Base-by-base conservation (phyloP, 2,329 filamentous ascomycete genomes). In the Sordariomycetes sp. region DNA sequence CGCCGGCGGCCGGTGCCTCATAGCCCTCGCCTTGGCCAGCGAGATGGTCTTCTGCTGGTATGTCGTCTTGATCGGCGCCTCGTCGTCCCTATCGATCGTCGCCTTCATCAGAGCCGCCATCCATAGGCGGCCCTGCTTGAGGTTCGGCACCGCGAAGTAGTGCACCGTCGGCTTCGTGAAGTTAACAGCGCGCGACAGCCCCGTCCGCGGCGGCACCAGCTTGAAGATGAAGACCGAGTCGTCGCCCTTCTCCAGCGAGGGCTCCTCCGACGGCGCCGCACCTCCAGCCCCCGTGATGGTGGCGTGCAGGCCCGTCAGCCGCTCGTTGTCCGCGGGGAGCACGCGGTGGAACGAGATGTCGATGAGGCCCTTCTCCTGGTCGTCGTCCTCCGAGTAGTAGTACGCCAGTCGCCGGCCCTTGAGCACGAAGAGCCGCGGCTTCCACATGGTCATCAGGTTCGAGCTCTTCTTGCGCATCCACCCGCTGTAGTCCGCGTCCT, bases 401-500 rank as follows among this genome's bases (percentile, higher is more conserved):
- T 99, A 99, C 0, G 92, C 91, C 34, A 99, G 76, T 4, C 94
- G 86, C 57, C 93, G 86, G 34, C 94, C 94, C 67, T 91, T 92
- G 59, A 99, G 82, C 8, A 99, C 87, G 68, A 99, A 99, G n/a
- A 97, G 79, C 14, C 94, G 86, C 14, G 92, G 89, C 68, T 97
- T 99, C 94, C 94, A 99, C 1, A 92, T 96, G 2, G 91, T 91
- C 87, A 99, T 96, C 37, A 97, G 78, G 66, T 93, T 94, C 1
- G 90, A 93, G 60, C 90, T 96, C 72, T 95, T 92, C 80, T 99
- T 99, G 78, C 94, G 97, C 94, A 99, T 99, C 94, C 94, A 99
- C 1, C 94, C 94, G 66, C 87, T 93, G 70, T 96, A 97, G 68
- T 99, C 93, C 58, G 90, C 93, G 61, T 84, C 85, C 61, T 85